phyloP scores from a whole-genome alignment of 148 eudicot genomes.

The Camellia lanceoleosa region DNA sequence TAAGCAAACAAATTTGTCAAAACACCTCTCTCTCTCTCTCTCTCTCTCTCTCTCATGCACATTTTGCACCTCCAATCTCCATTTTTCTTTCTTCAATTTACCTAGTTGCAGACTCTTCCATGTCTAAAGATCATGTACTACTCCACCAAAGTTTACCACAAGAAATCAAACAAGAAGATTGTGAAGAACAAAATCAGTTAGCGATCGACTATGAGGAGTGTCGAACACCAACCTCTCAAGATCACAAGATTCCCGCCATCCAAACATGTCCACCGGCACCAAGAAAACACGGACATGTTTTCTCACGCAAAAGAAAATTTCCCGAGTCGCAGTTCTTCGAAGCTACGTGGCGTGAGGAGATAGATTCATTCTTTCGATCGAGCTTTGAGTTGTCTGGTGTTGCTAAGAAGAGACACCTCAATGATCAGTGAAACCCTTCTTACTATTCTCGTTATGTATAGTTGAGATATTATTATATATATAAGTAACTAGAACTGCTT shows the following conservation, averaged over 20 bases:
- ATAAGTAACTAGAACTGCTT: neutral
- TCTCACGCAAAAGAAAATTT: neutral
- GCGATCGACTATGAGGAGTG: neutral
- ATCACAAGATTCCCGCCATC: constrained; percentile 15
- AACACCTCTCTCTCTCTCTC: neutral
- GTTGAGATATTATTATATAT: neutral
- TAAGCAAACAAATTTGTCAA: neutral
- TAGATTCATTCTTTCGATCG: constrained; percentile 10
- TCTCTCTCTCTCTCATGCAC: neutral
- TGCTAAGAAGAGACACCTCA: neutral
- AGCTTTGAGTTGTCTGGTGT: neutral
- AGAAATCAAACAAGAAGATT: neutral
- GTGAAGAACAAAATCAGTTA: neutral
- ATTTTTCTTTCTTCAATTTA: neutral
- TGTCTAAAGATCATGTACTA: neutral
- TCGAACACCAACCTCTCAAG: constrained; percentile 24
- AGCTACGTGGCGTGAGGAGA: neutral
- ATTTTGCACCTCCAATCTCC: too few relatives aligned
- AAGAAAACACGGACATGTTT: neutral
- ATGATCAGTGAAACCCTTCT: neutral
- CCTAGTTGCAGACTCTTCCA: neutral
- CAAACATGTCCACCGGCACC: constrained; percentile 20
- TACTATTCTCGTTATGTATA: neutral
- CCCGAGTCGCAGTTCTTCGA: constrained; percentile 2
- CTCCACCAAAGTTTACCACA: neutral